These are phyloP conservation scores for Haplosporangium sp. DNA, from an alignment of 371 early-diverging fungal genomes.

Conservation along the genomic window DNA sequence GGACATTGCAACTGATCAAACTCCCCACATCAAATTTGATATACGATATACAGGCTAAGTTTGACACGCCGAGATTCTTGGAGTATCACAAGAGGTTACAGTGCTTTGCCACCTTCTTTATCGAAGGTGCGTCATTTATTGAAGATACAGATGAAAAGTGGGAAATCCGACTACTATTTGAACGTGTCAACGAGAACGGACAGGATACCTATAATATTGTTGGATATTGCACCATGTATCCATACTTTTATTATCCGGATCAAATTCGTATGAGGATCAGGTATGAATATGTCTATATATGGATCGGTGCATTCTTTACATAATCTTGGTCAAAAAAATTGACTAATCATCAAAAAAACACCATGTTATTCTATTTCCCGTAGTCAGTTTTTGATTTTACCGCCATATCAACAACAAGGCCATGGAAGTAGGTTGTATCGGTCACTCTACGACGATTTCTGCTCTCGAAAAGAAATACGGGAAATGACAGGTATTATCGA, in stretches of 20 bases:
- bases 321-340: background rate
- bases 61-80: constrained; percentile 71
- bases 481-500: constrained; percentile 68
- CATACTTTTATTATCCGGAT: constrained; percentile 87
- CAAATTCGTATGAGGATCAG: constrained; percentile 84
- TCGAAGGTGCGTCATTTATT: constrained; percentile 92
- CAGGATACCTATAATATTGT: constrained; percentile 74
- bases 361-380: background rate
- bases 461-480: constrained; percentile 64
- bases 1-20: constrained; percentile 5
- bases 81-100: constrained; percentile 85
- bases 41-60: constrained; percentile 58
- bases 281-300: constrained; percentile 38
- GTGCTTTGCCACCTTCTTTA: constrained; percentile 82
- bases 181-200: constrained; percentile 42
- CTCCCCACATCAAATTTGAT: background rate
- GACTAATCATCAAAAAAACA: background rate
- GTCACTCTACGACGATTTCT: constrained; percentile 69
- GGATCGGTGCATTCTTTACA: background rate
- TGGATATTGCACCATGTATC: constrained; percentile 86
- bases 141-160: constrained; percentile 88
- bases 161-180: constrained; percentile 77
- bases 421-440: constrained; percentile 86
- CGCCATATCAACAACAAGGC: constrained; percentile 87
- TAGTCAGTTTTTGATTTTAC: constrained; percentile 92